phyloP scores from a whole-genome alignment of 495 filamentous ascomycete genomes.

The Hypoxylon fuscum region DNA sequence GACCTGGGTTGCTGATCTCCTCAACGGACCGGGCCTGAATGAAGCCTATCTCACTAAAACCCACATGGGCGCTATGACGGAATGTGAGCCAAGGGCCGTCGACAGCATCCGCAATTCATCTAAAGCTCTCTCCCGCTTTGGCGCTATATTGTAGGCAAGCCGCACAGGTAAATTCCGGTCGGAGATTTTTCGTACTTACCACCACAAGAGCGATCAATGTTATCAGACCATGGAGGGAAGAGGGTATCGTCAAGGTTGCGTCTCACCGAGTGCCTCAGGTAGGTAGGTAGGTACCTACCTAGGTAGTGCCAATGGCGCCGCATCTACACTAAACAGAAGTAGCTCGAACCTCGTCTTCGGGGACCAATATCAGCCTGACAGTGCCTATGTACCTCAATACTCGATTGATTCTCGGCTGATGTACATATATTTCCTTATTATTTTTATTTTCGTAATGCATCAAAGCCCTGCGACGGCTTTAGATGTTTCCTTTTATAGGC shows the following conservation, averaged over 20 bases:
- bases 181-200: slow-evolving; percentile 20
- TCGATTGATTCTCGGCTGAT: too few relatives aligned
- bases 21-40: slow-evolving; percentile 26
- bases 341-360: too few relatives aligned
- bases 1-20: slow-evolving; percentile 13
- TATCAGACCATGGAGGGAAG: background rate
- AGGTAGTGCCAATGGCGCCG: too few relatives aligned
- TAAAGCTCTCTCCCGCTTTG: background rate
- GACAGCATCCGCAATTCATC: too few relatives aligned
- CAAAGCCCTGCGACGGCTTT: slow-evolving; percentile 4
- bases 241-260: slow-evolving; percentile 13
- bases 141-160: slow-evolving; percentile 5
- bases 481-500: slow-evolving; percentile 4
- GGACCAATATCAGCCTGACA: too few relatives aligned
- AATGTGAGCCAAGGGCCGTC: slow-evolving; percentile 18
- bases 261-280: background rate
- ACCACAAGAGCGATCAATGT: background rate
- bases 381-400: too few relatives aligned
- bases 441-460: background rate
- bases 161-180: slow-evolving; percentile 11
- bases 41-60: slow-evolving; percentile 33
- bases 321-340: too few relatives aligned
- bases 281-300: too few relatives aligned
- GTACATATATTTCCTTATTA: too few relatives aligned
- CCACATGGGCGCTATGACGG: slow-evolving; percentile 18